Conservation (phyloP, 2,329 filamentous ascomycete species). For the Diplocarpon rosae region DNA sequence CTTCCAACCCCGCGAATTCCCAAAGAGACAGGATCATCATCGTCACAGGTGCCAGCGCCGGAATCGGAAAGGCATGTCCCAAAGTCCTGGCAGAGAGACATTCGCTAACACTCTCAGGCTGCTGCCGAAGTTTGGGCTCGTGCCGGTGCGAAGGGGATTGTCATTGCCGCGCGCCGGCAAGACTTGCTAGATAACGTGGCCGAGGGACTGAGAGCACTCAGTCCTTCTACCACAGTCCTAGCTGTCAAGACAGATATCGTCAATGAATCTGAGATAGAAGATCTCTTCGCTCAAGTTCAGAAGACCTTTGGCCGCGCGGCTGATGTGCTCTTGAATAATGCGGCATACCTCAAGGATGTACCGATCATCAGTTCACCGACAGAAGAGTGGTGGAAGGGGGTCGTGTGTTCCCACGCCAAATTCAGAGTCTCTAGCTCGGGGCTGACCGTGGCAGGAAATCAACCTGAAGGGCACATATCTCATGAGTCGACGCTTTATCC, state of each 20-base stretch:
- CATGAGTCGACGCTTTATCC: slow-evolving; percentile 36
- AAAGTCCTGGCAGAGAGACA: too few relatives aligned
- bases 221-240: slow-evolving; percentile 9
- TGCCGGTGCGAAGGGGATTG: slow-evolving; percentile 24
- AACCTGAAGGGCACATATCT: slow-evolving; percentile 40
- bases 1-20: slow-evolving; percentile 14
- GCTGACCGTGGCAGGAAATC: slow-evolving; percentile 29
- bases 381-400: slow-evolving; percentile 34
- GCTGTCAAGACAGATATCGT: slow-evolving; percentile 13
- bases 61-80: slow-evolving; percentile 23
- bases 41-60: slow-evolving; percentile 22
- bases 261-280: slow-evolving; percentile 11
- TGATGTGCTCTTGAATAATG: slow-evolving; percentile 35
- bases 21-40: slow-evolving; percentile 22
- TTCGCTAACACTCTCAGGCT: slow-evolving; percentile 2
- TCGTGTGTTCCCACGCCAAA: slow-evolving; percentile 1
- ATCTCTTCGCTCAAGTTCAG: slow-evolving; percentile 12
- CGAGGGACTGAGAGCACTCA: slow-evolving; percentile 7
- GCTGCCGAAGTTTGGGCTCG: slow-evolving; percentile 24
- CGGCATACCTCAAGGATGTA: slow-evolving; percentile 28
- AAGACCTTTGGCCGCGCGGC: slow-evolving; percentile 14
- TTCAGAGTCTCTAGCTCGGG: neutral
- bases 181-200: slow-evolving; percentile 7
- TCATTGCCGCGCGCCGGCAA: slow-evolving; percentile 24
- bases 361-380: slow-evolving; percentile 31